Evolutionary conservation across 305 asterid species (phyloP).

Genomic region (Monarda citriodora): DNA sequence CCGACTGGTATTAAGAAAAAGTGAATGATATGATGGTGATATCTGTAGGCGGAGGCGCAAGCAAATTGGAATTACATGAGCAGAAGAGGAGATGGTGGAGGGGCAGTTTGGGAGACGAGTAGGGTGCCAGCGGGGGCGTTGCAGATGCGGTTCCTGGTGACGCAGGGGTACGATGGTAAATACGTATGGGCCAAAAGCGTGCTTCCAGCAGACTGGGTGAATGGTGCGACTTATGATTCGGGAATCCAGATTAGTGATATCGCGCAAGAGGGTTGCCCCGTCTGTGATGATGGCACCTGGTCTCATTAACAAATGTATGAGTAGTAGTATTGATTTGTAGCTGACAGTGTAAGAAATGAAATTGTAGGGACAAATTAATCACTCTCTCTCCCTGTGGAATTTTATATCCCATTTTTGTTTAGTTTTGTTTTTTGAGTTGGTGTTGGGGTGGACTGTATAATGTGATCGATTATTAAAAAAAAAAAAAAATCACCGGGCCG

Average conservation of each 20-base stretch:
- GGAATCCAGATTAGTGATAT: conserved; percentile 76
- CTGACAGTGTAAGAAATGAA: too few species aligned
- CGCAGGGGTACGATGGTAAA: conserved; percentile 85
- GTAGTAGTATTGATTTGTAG: too few species aligned
- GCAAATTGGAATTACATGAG: conserved; percentile 66
- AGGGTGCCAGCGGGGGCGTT: conserved; percentile 75
- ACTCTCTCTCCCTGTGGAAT: too few species aligned
- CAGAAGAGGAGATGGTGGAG: conserved; percentile 57
- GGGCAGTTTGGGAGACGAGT: conserved; percentile 85
- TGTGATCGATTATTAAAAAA: too few species aligned
- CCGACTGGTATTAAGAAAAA: too few species aligned
- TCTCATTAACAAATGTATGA: too few species aligned
- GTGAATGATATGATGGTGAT: too few species aligned
- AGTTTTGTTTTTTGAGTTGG: too few species aligned
- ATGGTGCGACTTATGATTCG: conserved; percentile 51
- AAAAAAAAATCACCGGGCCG: too few species aligned
- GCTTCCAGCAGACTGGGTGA: conserved; percentile 66
- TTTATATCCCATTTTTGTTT: too few species aligned
- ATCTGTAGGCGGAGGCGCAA: conserved; percentile 44
- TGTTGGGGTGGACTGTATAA: too few species aligned
- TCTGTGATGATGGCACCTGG: conserved; percentile 57
- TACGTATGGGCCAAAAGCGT: conserved; percentile 73
- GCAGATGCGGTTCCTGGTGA: conserved; percentile 75
- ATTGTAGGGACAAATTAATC: too few species aligned
- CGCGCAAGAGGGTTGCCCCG: conserved; percentile 71